phyloP scores from a whole-genome alignment of 352 stramenopile genomes.

The Phytophthora multivora region DNA sequence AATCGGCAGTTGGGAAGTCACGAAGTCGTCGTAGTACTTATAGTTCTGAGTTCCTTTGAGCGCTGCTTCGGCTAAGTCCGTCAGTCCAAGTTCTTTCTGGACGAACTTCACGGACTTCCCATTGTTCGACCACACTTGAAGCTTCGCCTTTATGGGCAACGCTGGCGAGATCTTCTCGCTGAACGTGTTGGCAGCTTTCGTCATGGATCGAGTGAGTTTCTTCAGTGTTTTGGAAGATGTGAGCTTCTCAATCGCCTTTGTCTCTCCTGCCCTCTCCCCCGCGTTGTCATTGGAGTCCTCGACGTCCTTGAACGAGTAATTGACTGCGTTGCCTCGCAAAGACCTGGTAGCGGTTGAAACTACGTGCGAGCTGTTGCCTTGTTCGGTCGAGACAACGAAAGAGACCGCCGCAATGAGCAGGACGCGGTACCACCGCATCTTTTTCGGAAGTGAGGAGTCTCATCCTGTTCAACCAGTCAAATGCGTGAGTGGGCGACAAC shows the following conservation, averaged over 20 bases:
- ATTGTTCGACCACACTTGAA: conserved; percentile 11
- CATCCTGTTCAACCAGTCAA: not conserved
- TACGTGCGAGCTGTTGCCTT: too few relatives aligned
- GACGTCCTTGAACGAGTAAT: not conserved
- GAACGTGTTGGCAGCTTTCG: not conserved
- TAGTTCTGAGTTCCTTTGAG: not conserved
- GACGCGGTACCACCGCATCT: conserved; percentile 6
- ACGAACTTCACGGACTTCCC: conserved; percentile 11
- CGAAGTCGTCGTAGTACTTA: conserved; percentile 23
- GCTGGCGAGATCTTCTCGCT: conserved; percentile 8
- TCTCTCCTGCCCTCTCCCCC: not conserved
- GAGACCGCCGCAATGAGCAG: not conserved
- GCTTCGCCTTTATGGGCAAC: conserved; percentile 1
- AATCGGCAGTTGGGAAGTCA: conserved; percentile 13
- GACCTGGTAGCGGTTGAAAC: too few relatives aligned
- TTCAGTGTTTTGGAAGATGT: conserved; percentile 10
- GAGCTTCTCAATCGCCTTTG: not conserved
- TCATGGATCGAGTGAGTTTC: not conserved
- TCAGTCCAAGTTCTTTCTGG: conserved; percentile 4
- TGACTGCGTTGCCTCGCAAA: not conserved
- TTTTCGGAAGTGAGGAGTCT: not conserved
- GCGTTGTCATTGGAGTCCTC: not conserved
- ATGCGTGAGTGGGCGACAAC: not conserved
- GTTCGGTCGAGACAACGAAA: not conserved
- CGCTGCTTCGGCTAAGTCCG: not conserved